Evolutionary conservation across 306 rosid species (phyloP).

Genomic region (Trifolium pratense): DNA sequence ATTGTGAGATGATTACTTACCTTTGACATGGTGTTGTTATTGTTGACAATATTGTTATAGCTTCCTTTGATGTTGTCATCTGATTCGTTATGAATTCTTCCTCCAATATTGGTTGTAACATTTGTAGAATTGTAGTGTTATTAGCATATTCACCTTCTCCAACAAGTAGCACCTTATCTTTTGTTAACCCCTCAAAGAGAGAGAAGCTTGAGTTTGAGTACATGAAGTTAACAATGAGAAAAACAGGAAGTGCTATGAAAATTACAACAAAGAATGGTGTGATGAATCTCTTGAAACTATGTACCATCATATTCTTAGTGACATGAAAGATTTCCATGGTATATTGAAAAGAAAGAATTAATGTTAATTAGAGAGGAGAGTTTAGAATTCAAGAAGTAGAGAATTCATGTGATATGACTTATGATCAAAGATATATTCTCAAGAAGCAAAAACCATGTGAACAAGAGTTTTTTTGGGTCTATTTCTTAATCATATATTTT

Average conservation of each 20-base stretch:
- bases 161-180: neutral
- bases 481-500: too few species aligned
- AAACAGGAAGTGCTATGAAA: constrained; percentile 5
- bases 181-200: neutral
- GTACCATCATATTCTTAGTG: neutral
- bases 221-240: constrained; percentile 8
- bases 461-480: neutral
- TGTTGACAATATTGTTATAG: neutral
- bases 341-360: neutral
- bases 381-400: neutral
- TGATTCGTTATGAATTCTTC: constrained; percentile 8
- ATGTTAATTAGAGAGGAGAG: neutral
- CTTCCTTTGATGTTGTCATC: neutral
- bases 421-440: too few species aligned
- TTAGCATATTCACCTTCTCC: neutral
- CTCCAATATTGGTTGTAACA: constrained; percentile 14
- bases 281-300: constrained; percentile 16
- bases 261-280: neutral
- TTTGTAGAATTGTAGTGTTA: constrained; percentile 25
- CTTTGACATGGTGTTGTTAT: neutral
- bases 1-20: neutral
- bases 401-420: neutral
- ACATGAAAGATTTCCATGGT: constrained; percentile 12
- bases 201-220: constrained; percentile 16
- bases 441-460: too few species aligned